Base-by-base conservation (phyloP, 495 filamentous ascomycete species). In the Aspergillus haitiensis region DNA sequence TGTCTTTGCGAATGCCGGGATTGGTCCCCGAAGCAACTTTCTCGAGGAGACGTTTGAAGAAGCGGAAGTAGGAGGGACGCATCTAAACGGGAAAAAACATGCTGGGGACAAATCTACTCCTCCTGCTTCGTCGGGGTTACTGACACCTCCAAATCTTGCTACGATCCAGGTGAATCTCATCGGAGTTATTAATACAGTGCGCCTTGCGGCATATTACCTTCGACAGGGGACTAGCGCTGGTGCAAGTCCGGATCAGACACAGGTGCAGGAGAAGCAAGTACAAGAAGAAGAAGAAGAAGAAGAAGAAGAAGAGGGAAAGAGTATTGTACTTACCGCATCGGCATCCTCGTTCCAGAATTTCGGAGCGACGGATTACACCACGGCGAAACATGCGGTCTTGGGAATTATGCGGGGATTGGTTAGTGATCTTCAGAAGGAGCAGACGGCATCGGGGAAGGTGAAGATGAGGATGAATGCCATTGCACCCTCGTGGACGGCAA, bases 1-100 rank as follows among this genome's bases (percentile, higher is more conserved):
- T 54, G 80, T 81, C 16, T 75, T 82, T 36, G 78, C 79, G 36
- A 81, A 80, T 46, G 81, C 81, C 5, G 81, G 81, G 13, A 63
- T 82, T 13, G 64, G 63, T 6, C 74, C 75, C 6, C 70, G 62
- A 0, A 66, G 65, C 2, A 65, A 76, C 52, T 78, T 80, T 59
- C 60, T 78, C 10, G 72, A 70, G 8, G 63, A 75, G 15, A 75
- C 70, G 15, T 67, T 75, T 27, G 74, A 81, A 18, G 72, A 73
- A 13, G 72, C 1, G 21, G 21, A 27, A 27, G 21, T 3, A 27
- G 21, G 1, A 3, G 21, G 21, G 21, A 27, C 21, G 3, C 1
- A 27, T 3, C 21, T 27, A 27, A 27, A 27, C 21, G 21, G 21
- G 21, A 3, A 27, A 27, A 27, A n/a, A n/a, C n/a, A 27, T 27